Evolutionary conservation across 1,139 yeast species (phyloP), one percentile per base, ranked within the genome.

Genomic region (Saccharomyces hybrid): DNA sequence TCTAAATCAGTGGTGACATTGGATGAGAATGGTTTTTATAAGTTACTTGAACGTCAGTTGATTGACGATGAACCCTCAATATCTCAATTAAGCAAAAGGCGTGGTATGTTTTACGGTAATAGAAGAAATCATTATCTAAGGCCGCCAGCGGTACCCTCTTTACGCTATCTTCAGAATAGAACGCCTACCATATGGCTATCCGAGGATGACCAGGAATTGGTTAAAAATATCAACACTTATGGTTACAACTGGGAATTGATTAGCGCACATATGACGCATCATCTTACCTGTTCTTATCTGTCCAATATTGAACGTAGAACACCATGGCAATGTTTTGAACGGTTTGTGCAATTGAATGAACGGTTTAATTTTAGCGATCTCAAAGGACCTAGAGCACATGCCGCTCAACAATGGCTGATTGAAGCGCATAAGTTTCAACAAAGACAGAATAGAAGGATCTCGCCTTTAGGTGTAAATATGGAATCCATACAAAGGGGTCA

Each of bases 241-340:
- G 83, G 89, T 11, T 90, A 88, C 72, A 93, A 93, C 67, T 93
- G 99, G 99, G 93, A 86, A 57, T 79, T 91, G 51, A 88, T 93
- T 14, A 82, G 97, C 1, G 88, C 91, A 23, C 88, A 86, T 67
- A 75, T 93, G 78, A 76, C 86, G 0, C 78, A 83, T 2, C 76
- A 77, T 53, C 81, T 90, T 1, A 81, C 88, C 0, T 76, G 78
- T 65, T 82, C 85, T 14, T 88, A 88, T 68, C 81, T 84, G 47
- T 87, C 98, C 0, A 90, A 88, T 61, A 88, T 90, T 55, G 98
- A 93, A 70, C 79, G 98, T 63, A 79, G 99, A 65, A 93, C 98
- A 0, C 95, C 99, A 0, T 93, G 99, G 99, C 98, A 91, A 69
- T 93, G 98, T 68, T 93, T 93, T 74, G 99, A 93, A 70, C 76